Conservation (phyloP, 208 protist genomes). For the Naegleria fowleri region DNA sequence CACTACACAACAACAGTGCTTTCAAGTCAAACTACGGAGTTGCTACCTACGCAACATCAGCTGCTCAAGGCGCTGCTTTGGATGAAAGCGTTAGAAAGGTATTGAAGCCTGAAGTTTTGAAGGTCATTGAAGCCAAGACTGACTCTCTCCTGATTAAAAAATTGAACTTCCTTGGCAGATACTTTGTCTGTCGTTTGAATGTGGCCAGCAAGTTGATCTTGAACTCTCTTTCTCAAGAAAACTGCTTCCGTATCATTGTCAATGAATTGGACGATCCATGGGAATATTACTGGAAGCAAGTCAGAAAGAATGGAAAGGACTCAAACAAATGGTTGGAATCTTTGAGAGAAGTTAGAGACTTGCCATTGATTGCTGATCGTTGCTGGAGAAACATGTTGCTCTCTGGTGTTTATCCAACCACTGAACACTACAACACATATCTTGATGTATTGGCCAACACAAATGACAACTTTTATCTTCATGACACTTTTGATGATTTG, state of each 20-base stretch:
- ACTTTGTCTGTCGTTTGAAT: conserved; percentile 1
- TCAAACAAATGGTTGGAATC: not conserved
- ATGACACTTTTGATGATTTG: not conserved
- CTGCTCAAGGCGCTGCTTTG: not conserved
- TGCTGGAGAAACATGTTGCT: conserved; percentile 7
- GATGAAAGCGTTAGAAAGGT: not conserved
- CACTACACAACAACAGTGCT: not conserved
- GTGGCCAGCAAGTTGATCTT: not conserved
- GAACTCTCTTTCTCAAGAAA: not conserved
- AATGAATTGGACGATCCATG: conserved; percentile 15
- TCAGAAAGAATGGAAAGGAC: not conserved
- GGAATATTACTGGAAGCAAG: conserved; percentile 15
- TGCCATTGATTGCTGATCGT: not conserved
- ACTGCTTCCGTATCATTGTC: not conserved
- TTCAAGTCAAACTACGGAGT: not conserved
- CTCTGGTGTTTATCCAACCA: not conserved
- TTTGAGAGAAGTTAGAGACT: not conserved
- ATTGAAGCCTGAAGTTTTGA: conserved; percentile 22
- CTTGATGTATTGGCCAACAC: not conserved
- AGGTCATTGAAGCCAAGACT: not conserved
- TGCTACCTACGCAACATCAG: not conserved
- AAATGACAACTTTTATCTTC: not conserved
- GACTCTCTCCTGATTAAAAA: conserved; percentile 17
- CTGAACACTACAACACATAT: conserved; percentile 10
- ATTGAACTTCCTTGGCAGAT: not conserved